phyloP scores from a whole-genome alignment of 495 filamentous ascomycete species.

The Polyplosphaeria fusca region DNA sequence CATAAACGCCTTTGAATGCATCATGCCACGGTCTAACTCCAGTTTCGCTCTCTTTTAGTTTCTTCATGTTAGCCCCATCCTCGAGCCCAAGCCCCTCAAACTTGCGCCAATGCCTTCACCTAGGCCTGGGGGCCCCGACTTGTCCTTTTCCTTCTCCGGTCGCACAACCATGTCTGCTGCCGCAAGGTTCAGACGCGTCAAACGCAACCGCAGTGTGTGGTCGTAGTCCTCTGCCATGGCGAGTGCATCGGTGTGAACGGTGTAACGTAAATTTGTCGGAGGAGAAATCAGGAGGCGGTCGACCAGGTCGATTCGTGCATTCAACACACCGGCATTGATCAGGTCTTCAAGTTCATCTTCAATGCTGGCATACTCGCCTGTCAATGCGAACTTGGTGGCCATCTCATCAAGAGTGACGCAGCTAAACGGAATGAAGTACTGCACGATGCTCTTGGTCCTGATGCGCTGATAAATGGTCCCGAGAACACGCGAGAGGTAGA shows the following conservation, averaged over 20 bases:
- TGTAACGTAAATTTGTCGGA: slow-evolving; percentile 57
- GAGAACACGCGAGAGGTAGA: slow-evolving; percentile 78
- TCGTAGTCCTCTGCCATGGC: slow-evolving; percentile 68
- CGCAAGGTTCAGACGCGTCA: slow-evolving; percentile 70
- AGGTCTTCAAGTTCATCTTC: slow-evolving; percentile 73
- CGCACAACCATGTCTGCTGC: slow-evolving; percentile 73
- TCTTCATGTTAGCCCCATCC: slow-evolving; percentile 16
- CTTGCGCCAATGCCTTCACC: slow-evolving; percentile 11
- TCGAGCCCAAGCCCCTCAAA: slow-evolving; percentile 6
- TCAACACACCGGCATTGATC: slow-evolving; percentile 67
- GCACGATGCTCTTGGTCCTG: slow-evolving; percentile 84
- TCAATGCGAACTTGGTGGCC: slow-evolving; percentile 35
- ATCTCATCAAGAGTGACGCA: slow-evolving; percentile 43
- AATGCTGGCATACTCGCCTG: slow-evolving; percentile 51
- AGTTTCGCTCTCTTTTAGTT: no score
- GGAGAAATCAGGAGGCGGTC: slow-evolving; percentile 72
- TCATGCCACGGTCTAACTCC: no score
- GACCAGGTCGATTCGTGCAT: slow-evolving; percentile 80
- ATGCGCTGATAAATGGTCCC: slow-evolving; percentile 66
- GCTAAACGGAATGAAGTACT: slow-evolving; percentile 61
- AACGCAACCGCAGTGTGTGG: slow-evolving; percentile 65
- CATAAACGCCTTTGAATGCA: no score
- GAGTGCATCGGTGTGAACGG: slow-evolving; percentile 66
- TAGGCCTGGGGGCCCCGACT: not conserved
- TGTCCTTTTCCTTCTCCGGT: slow-evolving; percentile 29